Conservation (phyloP, 441 rosid genomes). For the Oxalis stricta region DNA sequence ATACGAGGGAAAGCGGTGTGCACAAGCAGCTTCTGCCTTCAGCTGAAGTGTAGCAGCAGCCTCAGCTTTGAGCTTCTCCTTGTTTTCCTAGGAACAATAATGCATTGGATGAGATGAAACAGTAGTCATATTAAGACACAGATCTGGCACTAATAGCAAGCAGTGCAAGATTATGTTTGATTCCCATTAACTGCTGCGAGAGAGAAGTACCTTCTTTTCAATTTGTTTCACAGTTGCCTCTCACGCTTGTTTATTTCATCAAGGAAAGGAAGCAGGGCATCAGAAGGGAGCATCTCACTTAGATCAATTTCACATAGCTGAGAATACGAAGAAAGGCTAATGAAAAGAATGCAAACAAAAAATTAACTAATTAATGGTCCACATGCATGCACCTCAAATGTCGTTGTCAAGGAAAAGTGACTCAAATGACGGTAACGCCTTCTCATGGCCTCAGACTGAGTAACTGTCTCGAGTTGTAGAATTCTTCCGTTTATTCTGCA, state of each 20-base stretch:
- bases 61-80: conserved; percentile 70
- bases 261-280: conserved; percentile 60
- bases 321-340: conserved; percentile 7
- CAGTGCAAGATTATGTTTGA: neutral
- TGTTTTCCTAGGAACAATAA: conserved; percentile 41
- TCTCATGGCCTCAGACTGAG: conserved; percentile 75
- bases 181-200: neutral
- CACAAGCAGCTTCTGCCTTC: conserved; percentile 28
- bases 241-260: conserved; percentile 87
- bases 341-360: conserved; percentile 1
- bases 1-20: conserved; percentile 27
- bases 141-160: neutral
- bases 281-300: conserved; percentile 49
- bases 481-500: conserved; percentile 69
- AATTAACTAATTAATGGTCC: neutral
- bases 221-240: conserved; percentile 66
- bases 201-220: conserved; percentile 47
- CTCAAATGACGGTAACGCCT: conserved; percentile 80
- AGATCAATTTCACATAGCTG: conserved; percentile 94
- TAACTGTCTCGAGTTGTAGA: conserved; percentile 67
- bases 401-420: conserved; percentile 83
- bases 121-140: neutral
- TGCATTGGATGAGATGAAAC: conserved; percentile 5
- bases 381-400: conserved; percentile 45
- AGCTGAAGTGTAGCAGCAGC: conserved; percentile 26